Evolutionary conservation across 345 rosid genomes (phyloP), one percentile per base, ranked within the genome.

Genomic region (Gossypium ekmanianum): DNA sequence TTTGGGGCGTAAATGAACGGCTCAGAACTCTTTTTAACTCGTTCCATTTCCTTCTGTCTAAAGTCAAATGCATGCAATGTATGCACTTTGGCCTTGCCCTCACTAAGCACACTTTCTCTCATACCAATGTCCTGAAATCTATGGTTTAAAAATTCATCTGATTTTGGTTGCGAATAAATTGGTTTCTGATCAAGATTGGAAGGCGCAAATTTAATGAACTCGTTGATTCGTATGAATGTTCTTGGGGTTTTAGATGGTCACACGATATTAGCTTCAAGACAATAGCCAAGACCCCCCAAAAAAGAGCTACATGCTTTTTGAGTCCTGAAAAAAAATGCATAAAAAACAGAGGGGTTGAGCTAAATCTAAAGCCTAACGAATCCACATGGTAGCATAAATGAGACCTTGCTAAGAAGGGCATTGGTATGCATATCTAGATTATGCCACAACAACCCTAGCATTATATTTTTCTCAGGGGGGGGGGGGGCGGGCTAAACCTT

Each of bases 301-400:
- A 34, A 34, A 34, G 7, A 34, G 41, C 41, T 1, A 34, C 41
- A 34, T 34, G 41, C 41, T 34, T 34, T 34, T 34, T 34, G 41
- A 34, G 54, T 44, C 71, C 0, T 18, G 27, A 11, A 44, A 44
- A 52, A 4, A 16, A 16, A 43, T 20, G 34, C 54, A 44, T 44
- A 3, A 44, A 18, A 65, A 41, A 5, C 41, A 6, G 71, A 20
- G 2, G 51, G 51, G 18, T 20, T 44, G 26, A 20, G 12, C 1
- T 43, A 47, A 47, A 24, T 41, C 24, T 11, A 48, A 17, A 50
- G 24, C 58, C 73, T 5, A 27, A 17, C 13, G 52, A 17, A 70
- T 70, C 61, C 73, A 70, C 47, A 51, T 52, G 73, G 59, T 39
- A 27, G 20, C 73, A 27, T 51, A 34, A 54, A 71, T 39, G 48